Percentiles rank a stretch among this genome's conserved stretches.
These are phyloP conservation scores for Populus euphratica DNA, from an alignment of 345 rosid species.

Conservation along the genomic window DNA sequence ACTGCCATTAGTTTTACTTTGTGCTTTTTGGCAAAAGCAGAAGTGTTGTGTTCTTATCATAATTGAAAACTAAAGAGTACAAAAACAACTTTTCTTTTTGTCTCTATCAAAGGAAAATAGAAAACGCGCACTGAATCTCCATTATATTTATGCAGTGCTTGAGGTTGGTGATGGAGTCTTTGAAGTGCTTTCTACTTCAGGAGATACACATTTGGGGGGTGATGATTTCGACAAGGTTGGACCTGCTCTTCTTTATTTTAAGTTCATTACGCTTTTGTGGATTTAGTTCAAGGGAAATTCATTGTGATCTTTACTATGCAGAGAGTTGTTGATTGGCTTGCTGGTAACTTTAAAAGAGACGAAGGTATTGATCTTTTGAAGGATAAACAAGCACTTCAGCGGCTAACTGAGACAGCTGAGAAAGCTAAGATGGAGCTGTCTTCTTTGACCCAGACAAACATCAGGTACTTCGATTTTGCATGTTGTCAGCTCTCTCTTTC, in stretches of 20 bases:
- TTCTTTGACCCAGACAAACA: slow-evolving; percentile 80
- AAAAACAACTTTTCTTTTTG: not conserved
- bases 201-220: slow-evolving; percentile 99
- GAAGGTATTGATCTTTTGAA: slow-evolving; percentile 95
- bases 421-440: slow-evolving; percentile 98
- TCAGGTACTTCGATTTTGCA: slow-evolving; percentile 41
- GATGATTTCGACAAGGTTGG: slow-evolving; percentile 95
- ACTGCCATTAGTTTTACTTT: not conserved
- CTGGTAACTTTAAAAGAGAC: slow-evolving; percentile 64
- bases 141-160: slow-evolving; percentile 48
- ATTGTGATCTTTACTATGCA: slow-evolving; percentile 21
- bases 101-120: not conserved
- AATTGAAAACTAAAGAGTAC: not conserved
- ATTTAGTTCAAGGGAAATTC: not conserved
- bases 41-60: not conserved
- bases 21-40: not conserved
- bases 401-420: slow-evolving; percentile 92
- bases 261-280: not conserved
- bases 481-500: not conserved
- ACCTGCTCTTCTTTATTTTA: not conserved
- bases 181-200: slow-evolving; percentile 97
- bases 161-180: slow-evolving; percentile 99
- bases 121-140: not conserved
- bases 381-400: slow-evolving; percentile 97
- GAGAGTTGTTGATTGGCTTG: slow-evolving; percentile 98